Conservation (phyloP, 306 rosid genomes). For the Castanospermum australe region DNA sequence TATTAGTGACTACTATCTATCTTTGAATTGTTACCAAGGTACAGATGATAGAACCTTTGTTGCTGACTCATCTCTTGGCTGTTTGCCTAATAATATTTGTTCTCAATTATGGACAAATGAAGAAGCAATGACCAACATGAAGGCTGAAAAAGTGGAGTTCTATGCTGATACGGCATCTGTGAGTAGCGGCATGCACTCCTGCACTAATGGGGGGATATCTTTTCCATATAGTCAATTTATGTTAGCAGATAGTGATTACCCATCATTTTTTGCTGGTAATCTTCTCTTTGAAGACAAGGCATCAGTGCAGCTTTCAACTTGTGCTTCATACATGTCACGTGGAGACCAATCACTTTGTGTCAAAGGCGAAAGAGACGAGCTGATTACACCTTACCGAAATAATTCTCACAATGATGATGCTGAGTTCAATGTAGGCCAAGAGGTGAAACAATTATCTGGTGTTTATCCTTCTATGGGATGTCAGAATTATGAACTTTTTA, state of each 20-base stretch:
- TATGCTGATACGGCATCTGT: constrained; percentile 51
- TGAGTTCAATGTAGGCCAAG: constrained; percentile 10
- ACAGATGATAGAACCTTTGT: constrained; percentile 17
- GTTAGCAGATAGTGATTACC: constrained; percentile 29
- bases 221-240: constrained; percentile 36
- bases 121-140: constrained; percentile 26
- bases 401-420: constrained; percentile 9
- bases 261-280: constrained; percentile 39
- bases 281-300: neutral
- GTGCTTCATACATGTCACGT: constrained; percentile 26
- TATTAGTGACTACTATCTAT: constrained; percentile 25
- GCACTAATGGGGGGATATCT: constrained; percentile 24
- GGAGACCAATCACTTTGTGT: constrained; percentile 21
- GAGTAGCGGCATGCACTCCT: constrained; percentile 47
- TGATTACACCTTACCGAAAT: constrained; percentile 32
- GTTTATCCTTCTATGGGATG: constrained; percentile 12
- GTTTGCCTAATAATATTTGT: constrained; percentile 18
- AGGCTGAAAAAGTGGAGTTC: constrained; percentile 48
- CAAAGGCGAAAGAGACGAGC: constrained; percentile 43
- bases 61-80: constrained; percentile 20
- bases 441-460: constrained; percentile 23
- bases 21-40: constrained; percentile 24
- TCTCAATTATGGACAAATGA: constrained; percentile 29
- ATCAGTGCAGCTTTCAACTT: neutral
- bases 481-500: constrained; percentile 14